Conservation (phyloP, 768 basidiomycete genomes). For the Hortiboletus campestris region DNA sequence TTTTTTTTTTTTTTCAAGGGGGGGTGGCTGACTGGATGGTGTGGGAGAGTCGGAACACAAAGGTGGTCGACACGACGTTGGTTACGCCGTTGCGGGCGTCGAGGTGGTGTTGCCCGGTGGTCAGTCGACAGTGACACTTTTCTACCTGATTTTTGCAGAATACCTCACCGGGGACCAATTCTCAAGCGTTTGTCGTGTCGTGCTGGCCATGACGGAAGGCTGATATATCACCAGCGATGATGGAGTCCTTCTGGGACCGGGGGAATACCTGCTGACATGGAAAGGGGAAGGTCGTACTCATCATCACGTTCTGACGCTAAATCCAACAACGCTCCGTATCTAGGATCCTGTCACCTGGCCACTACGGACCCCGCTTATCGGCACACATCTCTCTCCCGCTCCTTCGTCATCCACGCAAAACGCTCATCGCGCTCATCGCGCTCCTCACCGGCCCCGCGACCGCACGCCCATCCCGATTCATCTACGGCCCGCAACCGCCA, state of each 20-base stretch:
- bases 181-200: constrained; percentile 52
- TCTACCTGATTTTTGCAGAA: constrained; percentile 36
- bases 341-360: constrained; percentile 49
- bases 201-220: constrained; percentile 43
- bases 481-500: constrained; percentile 66
- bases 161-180: constrained; percentile 67
- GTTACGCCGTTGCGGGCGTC: constrained; percentile 42
- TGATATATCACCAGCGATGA: constrained; percentile 31
- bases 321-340: not conserved
- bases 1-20: too few relatives aligned
- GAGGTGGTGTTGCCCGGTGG: constrained; percentile 48
- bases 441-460: constrained; percentile 60
- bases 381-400: constrained; percentile 59
- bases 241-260: constrained; percentile 44
- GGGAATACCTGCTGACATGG: constrained; percentile 63
- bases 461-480: constrained; percentile 55
- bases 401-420: constrained; percentile 58
- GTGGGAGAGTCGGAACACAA: constrained; percentile 45
- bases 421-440: constrained; percentile 65
- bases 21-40: not conserved
- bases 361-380: constrained; percentile 43
- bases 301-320: not conserved
- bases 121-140: constrained; percentile 27
- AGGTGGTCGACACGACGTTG: constrained; percentile 52
- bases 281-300: constrained; percentile 42